Evolutionary conservation across 371 early-diverging fungal species (phyloP).

Genomic region (Fennellomyces sp.): DNA sequence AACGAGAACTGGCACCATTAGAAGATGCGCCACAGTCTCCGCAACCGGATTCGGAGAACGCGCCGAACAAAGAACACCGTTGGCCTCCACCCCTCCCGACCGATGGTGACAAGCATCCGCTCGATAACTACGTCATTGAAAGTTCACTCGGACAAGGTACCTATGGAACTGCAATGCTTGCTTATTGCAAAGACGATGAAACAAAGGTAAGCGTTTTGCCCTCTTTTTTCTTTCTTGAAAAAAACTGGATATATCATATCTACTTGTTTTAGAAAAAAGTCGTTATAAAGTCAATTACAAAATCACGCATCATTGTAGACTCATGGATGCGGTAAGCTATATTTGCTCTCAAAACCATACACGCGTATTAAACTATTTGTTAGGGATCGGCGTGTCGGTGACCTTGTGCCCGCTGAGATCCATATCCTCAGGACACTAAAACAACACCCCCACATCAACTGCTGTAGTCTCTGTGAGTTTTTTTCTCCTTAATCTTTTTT

Average conservation of each 20-base stretch:
- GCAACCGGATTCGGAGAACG: neutral
- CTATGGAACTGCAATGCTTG: conserved; percentile 71
- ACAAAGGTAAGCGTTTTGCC: conserved; percentile 34
- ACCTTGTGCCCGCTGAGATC: conserved; percentile 68
- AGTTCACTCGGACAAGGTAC: conserved; percentile 76
- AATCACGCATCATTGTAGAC: conserved; percentile 66
- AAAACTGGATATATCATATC: neutral
- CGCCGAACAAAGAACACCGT: neutral
- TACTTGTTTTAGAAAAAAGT: conserved; percentile 40
- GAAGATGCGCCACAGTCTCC: neutral
- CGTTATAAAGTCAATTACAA: conserved; percentile 74
- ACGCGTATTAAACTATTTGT: no score
- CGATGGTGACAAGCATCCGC: conserved; percentile 19
- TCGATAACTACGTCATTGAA: conserved; percentile 62
- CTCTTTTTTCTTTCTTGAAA: neutral
- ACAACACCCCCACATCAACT: conserved; percentile 60
- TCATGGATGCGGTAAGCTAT: conserved; percentile 58
- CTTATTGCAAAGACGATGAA: conserved; percentile 49
- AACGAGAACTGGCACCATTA: neutral
- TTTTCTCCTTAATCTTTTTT: neutral
- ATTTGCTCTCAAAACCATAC: no score
- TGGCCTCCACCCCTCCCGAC: conserved; percentile 7
- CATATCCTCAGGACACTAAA: conserved; percentile 66
- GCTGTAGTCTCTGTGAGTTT: conserved; percentile 55
- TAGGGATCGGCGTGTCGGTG: conserved; percentile 62